Percentiles rank a stretch among this genome's conserved stretches.
These are phyloP conservation scores for Venturia nashicola DNA, from an alignment of 2,329 filamentous ascomycete genomes.

Conservation along the genomic window DNA sequence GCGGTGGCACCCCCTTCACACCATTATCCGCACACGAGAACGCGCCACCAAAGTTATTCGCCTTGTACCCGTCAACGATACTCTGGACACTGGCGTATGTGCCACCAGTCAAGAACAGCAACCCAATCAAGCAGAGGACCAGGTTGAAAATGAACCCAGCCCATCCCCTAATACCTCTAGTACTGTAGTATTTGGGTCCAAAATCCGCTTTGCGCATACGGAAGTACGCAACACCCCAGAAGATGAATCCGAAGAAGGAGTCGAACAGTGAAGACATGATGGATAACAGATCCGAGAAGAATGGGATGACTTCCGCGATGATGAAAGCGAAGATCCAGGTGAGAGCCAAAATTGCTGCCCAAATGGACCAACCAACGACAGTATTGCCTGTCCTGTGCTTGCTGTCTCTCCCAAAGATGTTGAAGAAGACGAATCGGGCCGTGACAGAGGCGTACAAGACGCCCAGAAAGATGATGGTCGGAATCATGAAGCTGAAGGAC, in stretches of 20 bases:
- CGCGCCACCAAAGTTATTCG: conserved; percentile 52
- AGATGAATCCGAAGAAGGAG: conserved; percentile 91
- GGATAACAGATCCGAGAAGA: conserved; percentile 67
- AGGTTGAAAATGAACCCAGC: conserved; percentile 56
- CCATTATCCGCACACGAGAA: conserved; percentile 66
- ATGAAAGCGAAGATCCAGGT: conserved; percentile 87
- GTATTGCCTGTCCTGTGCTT: conserved; percentile 74
- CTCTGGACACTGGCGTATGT: conserved; percentile 65
- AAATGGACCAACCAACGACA: conserved; percentile 64
- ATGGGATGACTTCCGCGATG: conserved; percentile 85
- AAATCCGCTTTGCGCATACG: conserved; percentile 60
- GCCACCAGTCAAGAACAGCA: conserved; percentile 72
- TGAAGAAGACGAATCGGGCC: conserved; percentile 85
- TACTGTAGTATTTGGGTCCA: conserved; percentile 38
- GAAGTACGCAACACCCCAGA: conserved; percentile 76
- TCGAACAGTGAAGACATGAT: conserved; percentile 84
- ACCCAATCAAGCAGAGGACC: conserved; percentile 57
- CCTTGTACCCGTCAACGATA: conserved; percentile 60
- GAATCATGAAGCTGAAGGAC: conserved; percentile 89
- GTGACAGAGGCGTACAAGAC: conserved; percentile 86
- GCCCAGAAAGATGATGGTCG: conserved; percentile 83
- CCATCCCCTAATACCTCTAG: conserved; percentile 39
- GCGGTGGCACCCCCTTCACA: background rate
- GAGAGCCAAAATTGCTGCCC: conserved; percentile 59
- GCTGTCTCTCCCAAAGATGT: conserved; percentile 53